phyloP scores from a whole-genome alignment of 257 asterid genomes.

The Solanum paucissectum region DNA sequence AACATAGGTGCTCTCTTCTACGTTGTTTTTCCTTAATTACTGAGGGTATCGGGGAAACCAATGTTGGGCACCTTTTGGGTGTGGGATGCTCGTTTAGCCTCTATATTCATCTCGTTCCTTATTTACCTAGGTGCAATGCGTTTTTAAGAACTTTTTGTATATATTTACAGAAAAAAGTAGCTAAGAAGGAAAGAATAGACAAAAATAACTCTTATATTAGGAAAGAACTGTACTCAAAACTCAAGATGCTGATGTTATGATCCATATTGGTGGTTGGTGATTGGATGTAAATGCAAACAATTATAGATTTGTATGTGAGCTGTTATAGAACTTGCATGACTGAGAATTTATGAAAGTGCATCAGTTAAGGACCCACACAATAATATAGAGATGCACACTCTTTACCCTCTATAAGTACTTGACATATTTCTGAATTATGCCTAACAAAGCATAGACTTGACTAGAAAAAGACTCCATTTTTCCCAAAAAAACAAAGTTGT shows the following conservation, averaged over 20 bases:
- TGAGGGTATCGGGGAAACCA: background rate
- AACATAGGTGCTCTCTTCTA: background rate
- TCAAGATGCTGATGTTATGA: background rate
- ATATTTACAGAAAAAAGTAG: background rate
- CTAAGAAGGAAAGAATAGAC: background rate
- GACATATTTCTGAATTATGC: constrained; percentile 7
- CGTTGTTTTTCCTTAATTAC: background rate
- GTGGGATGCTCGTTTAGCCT: background rate
- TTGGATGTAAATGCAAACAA: constrained; percentile 1
- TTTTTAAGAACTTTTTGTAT: background rate
- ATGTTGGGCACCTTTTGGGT: background rate
- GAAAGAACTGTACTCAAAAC: background rate
- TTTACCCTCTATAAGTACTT: constrained; percentile 41
- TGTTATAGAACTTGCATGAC: constrained; percentile 12
- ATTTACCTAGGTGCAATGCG: background rate
- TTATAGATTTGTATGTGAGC: background rate
- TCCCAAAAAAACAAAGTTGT: background rate
- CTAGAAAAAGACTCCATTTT: background rate
- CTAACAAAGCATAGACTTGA: constrained; percentile 6
- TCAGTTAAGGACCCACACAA: constrained; percentile 12
- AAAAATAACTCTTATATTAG: background rate
- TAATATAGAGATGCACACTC: background rate
- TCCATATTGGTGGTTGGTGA: background rate
- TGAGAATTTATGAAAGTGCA: constrained; percentile 25
- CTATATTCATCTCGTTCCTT: background rate